phyloP scores from a whole-genome alignment of 2,329 filamentous ascomycete genomes.

The Ascochyta fabae region DNA sequence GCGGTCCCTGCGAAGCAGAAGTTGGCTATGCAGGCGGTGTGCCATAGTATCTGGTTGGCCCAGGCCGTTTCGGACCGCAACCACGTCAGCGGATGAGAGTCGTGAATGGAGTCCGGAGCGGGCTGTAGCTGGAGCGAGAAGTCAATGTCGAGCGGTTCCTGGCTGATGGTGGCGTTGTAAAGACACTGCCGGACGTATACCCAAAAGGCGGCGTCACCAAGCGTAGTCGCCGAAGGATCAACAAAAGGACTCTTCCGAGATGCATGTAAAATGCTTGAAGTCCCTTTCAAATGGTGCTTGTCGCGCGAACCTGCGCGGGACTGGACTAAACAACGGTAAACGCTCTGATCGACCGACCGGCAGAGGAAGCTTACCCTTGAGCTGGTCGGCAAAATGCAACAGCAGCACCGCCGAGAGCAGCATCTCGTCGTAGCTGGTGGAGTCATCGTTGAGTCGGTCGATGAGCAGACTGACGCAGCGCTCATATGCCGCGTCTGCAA shows the following conservation, averaged over 20 bases:
- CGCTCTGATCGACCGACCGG: too few relatives aligned
- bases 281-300: conserved; percentile 37
- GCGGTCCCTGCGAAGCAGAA: conserved; percentile 34
- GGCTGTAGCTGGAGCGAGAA: conserved; percentile 34
- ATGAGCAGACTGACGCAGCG: conserved; percentile 38
- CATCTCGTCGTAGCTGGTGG: conserved; percentile 34
- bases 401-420: conserved; percentile 42
- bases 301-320: conserved; percentile 29
- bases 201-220: conserved; percentile 44
- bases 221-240: conserved; percentile 38
- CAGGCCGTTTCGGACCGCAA: conserved; percentile 38
- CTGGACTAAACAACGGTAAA: too few relatives aligned
- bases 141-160: conserved; percentile 39
- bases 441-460: conserved; percentile 29
- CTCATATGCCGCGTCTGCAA: conserved; percentile 33
- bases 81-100: conserved; percentile 30
- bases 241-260: conserved; percentile 31
- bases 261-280: conserved; percentile 38
- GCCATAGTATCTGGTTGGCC: conserved; percentile 40
- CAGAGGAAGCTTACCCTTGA: conserved; percentile 23
- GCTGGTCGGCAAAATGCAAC: conserved; percentile 41
- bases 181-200: conserved; percentile 42
- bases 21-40: conserved; percentile 35
- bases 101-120: conserved; percentile 21
- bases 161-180: conserved; percentile 41